Evolutionary conservation across 345 rosid species (phyloP).

Genomic region (Corchorus capsularis): DNA sequence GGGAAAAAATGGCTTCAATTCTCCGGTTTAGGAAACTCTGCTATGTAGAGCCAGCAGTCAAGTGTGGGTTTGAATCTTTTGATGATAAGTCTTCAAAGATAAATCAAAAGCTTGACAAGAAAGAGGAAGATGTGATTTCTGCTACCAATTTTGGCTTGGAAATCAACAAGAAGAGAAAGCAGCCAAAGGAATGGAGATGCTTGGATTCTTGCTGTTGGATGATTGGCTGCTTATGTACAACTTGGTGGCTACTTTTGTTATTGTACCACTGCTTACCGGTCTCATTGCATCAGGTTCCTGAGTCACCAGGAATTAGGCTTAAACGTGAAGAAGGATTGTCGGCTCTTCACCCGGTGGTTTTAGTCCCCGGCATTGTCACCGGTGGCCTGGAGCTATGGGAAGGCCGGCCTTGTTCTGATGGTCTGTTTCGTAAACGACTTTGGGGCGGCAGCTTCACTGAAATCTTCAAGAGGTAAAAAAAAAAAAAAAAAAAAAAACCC

Average conservation of each 20-base stretch:
- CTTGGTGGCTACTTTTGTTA: conserved; percentile 68
- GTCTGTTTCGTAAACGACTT: conserved; percentile 71
- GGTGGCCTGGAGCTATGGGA: conserved; percentile 84
- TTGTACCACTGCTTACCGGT: conserved; percentile 52
- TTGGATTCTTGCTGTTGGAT: conserved; percentile 60
- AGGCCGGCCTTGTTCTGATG: conserved; percentile 71
- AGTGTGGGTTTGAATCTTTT: conserved; percentile 30
- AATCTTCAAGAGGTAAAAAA: conserved; percentile 52
- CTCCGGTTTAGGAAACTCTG: conserved; percentile 58
- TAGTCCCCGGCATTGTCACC: conserved; percentile 77
- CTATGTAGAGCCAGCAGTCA: conserved; percentile 41
- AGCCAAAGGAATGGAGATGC: conserved; percentile 47
- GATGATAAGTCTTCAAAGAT: conserved; percentile 21
- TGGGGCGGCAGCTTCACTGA: conserved; percentile 78
- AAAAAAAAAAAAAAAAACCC: no score
- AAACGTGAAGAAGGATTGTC: conserved; percentile 61
- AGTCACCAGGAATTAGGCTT: conserved; percentile 56
- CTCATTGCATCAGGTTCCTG: conserved; percentile 52
- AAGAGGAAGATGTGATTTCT: conserved; percentile 21
- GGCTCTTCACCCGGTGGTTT: conserved; percentile 69
- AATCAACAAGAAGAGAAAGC: conserved; percentile 13
- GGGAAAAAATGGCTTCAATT: conserved; percentile 40
- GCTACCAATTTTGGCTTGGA: conserved; percentile 16
- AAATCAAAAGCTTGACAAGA: conserved; percentile 24
- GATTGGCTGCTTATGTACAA: conserved; percentile 58